Conservation (phyloP, 352 stramenopile genomes). For the Phytophthora uliginosa region DNA sequence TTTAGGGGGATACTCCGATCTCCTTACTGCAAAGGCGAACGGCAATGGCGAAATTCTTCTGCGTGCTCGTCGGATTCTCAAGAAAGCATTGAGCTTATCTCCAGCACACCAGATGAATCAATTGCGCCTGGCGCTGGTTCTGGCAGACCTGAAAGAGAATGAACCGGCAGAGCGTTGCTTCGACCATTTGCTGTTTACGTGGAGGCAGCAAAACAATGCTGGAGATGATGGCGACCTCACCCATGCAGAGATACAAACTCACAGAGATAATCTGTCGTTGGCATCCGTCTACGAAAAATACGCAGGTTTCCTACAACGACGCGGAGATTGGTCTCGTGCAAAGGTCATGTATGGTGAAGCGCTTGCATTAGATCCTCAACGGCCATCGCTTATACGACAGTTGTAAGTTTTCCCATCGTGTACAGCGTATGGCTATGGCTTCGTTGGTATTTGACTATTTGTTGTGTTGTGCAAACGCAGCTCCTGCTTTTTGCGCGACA, state of each 20-base stretch:
- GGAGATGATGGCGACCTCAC: background rate
- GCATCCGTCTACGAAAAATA: constrained; percentile 23
- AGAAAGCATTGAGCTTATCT: constrained; percentile 30
- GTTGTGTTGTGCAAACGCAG: constrained; percentile 2
- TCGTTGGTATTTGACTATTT: background rate
- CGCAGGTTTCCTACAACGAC: constrained; percentile 22
- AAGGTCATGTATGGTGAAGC: constrained; percentile 31
- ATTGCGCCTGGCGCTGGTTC: constrained; percentile 29
- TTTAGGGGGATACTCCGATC: constrained; percentile 43
- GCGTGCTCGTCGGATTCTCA: constrained; percentile 29
- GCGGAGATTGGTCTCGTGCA: constrained; percentile 19
- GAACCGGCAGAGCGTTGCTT: constrained; percentile 20
- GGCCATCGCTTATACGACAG: constrained; percentile 24
- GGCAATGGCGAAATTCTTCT: background rate
- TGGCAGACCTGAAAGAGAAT: constrained; percentile 19
- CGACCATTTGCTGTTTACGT: constrained; percentile 4
- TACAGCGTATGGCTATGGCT: background rate
- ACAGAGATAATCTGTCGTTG: background rate
- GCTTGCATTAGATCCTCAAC: constrained; percentile 16
- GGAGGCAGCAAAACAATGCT: background rate
- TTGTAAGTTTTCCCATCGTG: constrained; percentile 24
- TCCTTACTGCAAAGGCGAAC: constrained; percentile 18
- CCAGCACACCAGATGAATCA: constrained; percentile 27
- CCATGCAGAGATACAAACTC: background rate
- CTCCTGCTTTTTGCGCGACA: constrained; percentile 34